Evolutionary conservation across 768 basidiomycete species (phyloP), one percentile per base, ranked within the genome.

Genomic region (Auricularia sp.): DNA sequence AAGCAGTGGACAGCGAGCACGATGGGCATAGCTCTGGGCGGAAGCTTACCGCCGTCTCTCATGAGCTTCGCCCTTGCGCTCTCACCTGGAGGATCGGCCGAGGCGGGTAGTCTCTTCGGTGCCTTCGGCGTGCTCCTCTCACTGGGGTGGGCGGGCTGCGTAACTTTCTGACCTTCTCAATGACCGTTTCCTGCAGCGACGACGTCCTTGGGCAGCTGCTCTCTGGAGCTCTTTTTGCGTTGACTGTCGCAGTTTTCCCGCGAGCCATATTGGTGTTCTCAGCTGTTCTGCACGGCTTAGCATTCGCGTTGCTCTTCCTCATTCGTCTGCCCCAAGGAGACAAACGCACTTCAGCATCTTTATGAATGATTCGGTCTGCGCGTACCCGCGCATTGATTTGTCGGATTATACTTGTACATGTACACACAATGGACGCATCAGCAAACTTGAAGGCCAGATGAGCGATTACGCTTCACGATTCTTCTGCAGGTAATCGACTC

Each of bases 251-350:
- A 6, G 5, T 3, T 6, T 51, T 51, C 47, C 47, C 47, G 8
- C 47, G 47, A 8, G 47, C 47, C 3, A 51, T 51, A 1, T 18
- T 51, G 6, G 6, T 51, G 14, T 10, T 51, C 7, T 51, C 47
- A 2, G 47, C 47, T 2, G 47, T 18, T 6, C 5, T 51, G 5
- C 47, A 51, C 21, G 47, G 47, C 47, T 3, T 51, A 18, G 18
- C 47, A 5, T 51, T 51, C 47, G 14, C 21, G 3, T 10, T 51
- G 11, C 47, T 51, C 18, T 51, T 51, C 47, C 47, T 51, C 47
- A 51, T 51, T 18, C 47, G 47, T 2, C 47, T 51, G 11, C 47
- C 47, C 1, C 72, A 67, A 53, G 74, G 71, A 1, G 39, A 42
- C 8, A 42, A 42, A 42, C 39, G 39, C 7, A 8, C 39, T 42